A percentile compares a stretch with the other conserved stretches of the same genome.
phyloP scores from a whole-genome alignment of 2,329 filamentous ascomycete genomes.

The Drechslerella dactyloides region DNA sequence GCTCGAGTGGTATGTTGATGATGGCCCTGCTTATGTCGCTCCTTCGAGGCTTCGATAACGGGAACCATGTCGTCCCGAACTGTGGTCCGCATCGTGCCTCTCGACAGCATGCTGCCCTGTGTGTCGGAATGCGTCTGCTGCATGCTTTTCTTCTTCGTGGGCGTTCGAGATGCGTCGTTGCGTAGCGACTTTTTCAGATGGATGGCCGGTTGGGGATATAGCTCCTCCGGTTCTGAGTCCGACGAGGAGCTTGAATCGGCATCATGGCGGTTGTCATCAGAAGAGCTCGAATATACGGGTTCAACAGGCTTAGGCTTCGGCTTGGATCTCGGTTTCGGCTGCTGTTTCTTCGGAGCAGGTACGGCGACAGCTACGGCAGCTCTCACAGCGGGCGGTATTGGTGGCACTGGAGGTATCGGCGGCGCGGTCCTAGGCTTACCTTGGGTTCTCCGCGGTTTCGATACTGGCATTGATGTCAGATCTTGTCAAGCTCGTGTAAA shows the following conservation, averaged over 20 bases:
- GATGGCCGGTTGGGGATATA: not conserved
- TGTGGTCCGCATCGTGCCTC: slow-evolving; percentile 37
- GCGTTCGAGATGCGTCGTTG: slow-evolving; percentile 11
- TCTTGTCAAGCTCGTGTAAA: not conserved
- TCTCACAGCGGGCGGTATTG: slow-evolving; percentile 8
- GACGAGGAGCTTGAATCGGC: slow-evolving; percentile 3
- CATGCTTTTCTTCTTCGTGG: slow-evolving; percentile 33
- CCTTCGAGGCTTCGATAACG: slow-evolving; percentile 27
- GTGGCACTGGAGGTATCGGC: not conserved
- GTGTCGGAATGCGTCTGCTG: slow-evolving; percentile 42
- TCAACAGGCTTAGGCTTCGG: slow-evolving; percentile 37
- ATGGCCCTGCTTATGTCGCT: slow-evolving; percentile 13
- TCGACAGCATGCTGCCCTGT: slow-evolving; percentile 40
- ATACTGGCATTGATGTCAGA: not conserved
- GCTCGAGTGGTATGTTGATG: slow-evolving; percentile 1
- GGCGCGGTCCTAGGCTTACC: slow-evolving; percentile 24
- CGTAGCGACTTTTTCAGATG: slow-evolving; percentile 39
- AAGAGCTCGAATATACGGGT: slow-evolving; percentile 32
- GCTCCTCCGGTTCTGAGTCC: slow-evolving; percentile 11
- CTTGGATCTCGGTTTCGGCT: slow-evolving; percentile 31
- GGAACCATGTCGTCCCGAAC: slow-evolving; percentile 38
- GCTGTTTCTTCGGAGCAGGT: slow-evolving; percentile 18
- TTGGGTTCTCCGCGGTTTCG: slow-evolving; percentile 21
- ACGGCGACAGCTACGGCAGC: slow-evolving; percentile 16
- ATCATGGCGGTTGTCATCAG: slow-evolving; percentile 24